Evolutionary conservation across 768 basidiomycete species (phyloP).

Genomic region (Kwoniella heveanensis): DNA sequence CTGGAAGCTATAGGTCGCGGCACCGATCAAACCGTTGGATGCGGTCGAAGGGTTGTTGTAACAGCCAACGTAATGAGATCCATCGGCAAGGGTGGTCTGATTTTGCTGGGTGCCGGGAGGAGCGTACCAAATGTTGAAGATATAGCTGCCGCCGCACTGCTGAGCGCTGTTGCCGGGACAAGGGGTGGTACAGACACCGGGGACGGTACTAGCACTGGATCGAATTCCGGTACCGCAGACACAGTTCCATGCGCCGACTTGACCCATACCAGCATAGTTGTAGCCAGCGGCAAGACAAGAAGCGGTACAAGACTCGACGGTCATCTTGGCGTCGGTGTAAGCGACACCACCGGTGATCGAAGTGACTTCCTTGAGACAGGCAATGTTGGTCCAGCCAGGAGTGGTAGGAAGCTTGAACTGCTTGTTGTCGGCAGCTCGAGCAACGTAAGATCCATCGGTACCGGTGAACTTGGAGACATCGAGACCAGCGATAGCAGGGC

Average conservation of each 20-base stretch:
- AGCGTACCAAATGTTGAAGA: slow-evolving; percentile 24
- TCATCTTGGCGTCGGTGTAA: slow-evolving; percentile 30
- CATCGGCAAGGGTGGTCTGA: slow-evolving; percentile 5
- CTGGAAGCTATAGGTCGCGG: slow-evolving; percentile 34
- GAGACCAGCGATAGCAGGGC: slow-evolving; percentile 27
- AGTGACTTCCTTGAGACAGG: slow-evolving; percentile 30
- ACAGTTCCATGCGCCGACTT: slow-evolving; percentile 24
- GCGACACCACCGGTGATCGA: slow-evolving; percentile 25
- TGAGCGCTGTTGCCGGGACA: slow-evolving; percentile 24
- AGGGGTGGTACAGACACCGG: slow-evolving; percentile 20
- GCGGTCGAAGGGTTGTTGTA: slow-evolving; percentile 29
- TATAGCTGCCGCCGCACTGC: slow-evolving; percentile 29
- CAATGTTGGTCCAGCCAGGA: slow-evolving; percentile 40
- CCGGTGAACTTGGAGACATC: slow-evolving; percentile 36
- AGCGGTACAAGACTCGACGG: slow-evolving; percentile 24
- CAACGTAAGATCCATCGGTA: slow-evolving; percentile 36
- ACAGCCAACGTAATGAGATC: slow-evolving; percentile 34
- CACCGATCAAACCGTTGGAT: slow-evolving; percentile 27
- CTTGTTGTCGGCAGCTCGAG: slow-evolving; percentile 20
- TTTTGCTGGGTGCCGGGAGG: slow-evolving; percentile 14
- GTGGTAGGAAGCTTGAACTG: slow-evolving; percentile 29
- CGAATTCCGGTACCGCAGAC: slow-evolving; percentile 28
- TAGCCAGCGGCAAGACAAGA: slow-evolving; percentile 30
- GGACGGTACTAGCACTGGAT: slow-evolving; percentile 6
- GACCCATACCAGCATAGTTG: slow-evolving; percentile 29